Evolutionary conservation across 495 filamentous ascomycete species (phyloP).

Genomic region (Hypomontagnella submonticulosa): DNA sequence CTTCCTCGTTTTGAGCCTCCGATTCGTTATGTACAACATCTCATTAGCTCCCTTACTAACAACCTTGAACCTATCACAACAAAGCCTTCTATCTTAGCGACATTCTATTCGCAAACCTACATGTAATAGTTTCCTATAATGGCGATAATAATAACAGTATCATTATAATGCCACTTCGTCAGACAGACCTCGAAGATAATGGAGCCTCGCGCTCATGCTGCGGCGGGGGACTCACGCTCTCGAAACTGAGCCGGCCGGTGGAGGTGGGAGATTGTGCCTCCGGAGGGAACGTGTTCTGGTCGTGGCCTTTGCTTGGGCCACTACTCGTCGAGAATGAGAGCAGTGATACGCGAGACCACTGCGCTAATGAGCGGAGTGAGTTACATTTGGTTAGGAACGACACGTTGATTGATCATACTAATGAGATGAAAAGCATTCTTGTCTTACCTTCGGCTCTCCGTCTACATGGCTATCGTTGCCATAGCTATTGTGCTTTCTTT

Average conservation of each 20-base stretch:
- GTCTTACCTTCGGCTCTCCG: conserved; percentile 89
- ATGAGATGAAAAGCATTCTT: conserved; percentile 69
- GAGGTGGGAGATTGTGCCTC: conserved; percentile 45
- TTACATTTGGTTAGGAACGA: conserved; percentile 18
- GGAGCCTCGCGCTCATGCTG: conserved; percentile 25
- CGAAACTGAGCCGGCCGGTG: conserved; percentile 33
- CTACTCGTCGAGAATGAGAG: conserved; percentile 89
- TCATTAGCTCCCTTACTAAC: no score
- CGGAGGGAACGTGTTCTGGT: conserved; percentile 62
- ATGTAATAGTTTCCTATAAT: no score
- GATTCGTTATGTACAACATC: conserved; percentile 5
- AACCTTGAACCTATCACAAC: no score
- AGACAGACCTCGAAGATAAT: conserved; percentile 36
- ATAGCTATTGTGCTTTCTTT: conserved; percentile 93
- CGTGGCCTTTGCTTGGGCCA: conserved; percentile 76
- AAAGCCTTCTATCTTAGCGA: no score
- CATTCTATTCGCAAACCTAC: no score
- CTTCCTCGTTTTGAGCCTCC: conserved; percentile 29
- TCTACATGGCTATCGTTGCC: conserved; percentile 91
- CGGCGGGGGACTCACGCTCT: conserved; percentile 24
- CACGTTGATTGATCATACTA: no score
- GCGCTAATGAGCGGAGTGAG: conserved; percentile 80
- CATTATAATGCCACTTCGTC: conserved; percentile 22
- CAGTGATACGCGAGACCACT: conserved; percentile 88
- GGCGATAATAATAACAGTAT: neutral